Evolutionary conservation across 1,139 yeast species (phyloP).

Genomic region (Debaryomyces udenii): DNA sequence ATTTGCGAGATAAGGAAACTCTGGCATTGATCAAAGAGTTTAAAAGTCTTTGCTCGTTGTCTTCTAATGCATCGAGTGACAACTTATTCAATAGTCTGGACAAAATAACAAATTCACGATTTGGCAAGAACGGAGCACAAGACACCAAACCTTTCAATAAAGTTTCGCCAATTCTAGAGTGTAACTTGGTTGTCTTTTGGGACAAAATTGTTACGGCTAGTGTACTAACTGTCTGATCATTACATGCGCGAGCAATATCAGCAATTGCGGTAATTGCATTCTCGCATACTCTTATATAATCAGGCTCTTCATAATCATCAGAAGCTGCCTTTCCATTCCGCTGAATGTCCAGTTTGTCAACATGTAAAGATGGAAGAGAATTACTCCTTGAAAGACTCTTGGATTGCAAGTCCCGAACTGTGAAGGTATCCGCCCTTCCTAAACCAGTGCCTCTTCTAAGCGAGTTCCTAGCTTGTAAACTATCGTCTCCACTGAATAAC

Average conservation of each 20-base stretch:
- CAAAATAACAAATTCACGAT: constrained; percentile 59
- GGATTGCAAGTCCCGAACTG: constrained; percentile 15
- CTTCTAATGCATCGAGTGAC: constrained; percentile 37
- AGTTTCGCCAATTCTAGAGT: constrained; percentile 40
- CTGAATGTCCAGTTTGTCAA: constrained; percentile 3
- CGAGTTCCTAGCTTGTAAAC: constrained; percentile 28
- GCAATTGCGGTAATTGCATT: constrained; percentile 76
- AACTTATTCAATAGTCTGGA: constrained; percentile 50
- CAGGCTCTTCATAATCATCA: constrained; percentile 32
- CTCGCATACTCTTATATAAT: constrained; percentile 44
- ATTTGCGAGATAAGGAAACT: constrained; percentile 51
- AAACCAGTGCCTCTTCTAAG: constrained; percentile 29
- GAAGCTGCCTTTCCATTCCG: constrained; percentile 9
- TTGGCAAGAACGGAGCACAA: constrained; percentile 61
- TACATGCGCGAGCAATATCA: constrained; percentile 67
- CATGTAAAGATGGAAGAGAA: constrained; percentile 12
- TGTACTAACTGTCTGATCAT: constrained; percentile 76
- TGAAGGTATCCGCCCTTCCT: constrained; percentile 20
- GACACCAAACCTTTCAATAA: constrained; percentile 60
- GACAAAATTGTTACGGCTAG: constrained; percentile 80
- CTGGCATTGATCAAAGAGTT: constrained; percentile 51
- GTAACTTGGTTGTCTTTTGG: constrained; percentile 66
- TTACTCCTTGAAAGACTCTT: constrained; percentile 12
- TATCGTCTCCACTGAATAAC: constrained; percentile 58
- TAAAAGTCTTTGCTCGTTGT: constrained; percentile 35